Evolutionary conservation across 257 asterid genomes (phyloP).

Genomic region (Penstemon eatonii): DNA sequence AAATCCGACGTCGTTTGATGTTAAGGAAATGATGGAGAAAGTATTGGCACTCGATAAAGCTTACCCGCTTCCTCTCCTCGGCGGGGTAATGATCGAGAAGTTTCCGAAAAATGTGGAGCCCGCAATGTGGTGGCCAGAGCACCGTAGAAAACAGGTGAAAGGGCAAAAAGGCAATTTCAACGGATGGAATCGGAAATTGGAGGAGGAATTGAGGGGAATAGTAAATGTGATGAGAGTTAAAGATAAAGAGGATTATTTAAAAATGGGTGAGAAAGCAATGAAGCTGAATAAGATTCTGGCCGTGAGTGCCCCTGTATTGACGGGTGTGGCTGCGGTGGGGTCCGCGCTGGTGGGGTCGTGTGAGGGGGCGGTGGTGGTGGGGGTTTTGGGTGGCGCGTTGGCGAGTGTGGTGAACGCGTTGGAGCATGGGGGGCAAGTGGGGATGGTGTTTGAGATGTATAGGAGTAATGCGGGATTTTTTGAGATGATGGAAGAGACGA

Average conservation of each 20-base stretch:
- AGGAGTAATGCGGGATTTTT: conserved; percentile 78
- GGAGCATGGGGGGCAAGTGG: conserved; percentile 80
- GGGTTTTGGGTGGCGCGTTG: conserved; percentile 60
- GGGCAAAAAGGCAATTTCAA: conserved; percentile 18
- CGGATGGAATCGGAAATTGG: conserved; percentile 57
- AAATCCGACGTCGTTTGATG: conserved; percentile 40
- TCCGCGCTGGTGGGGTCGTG: conserved; percentile 39
- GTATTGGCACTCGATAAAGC: conserved; percentile 73
- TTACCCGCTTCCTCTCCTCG: conserved; percentile 60
- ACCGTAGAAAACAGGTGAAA: conserved; percentile 7
- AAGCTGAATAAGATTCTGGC: conserved; percentile 55
- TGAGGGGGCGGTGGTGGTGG: conserved; percentile 42
- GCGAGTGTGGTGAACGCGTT: conserved; percentile 62
- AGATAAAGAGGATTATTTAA: conserved; percentile 57
- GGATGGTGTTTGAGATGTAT: conserved; percentile 86
- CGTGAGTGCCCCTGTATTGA: conserved; percentile 50
- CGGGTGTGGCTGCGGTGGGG: conserved; percentile 65
- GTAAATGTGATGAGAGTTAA: conserved; percentile 33
- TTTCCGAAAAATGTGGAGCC: conserved; percentile 50
- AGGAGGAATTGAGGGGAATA: conserved; percentile 58
- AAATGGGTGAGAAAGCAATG: conserved; percentile 51
- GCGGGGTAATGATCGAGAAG: conserved; percentile 47
- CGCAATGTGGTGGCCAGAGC: conserved; percentile 65
- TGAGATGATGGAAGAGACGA: conserved; percentile 56
- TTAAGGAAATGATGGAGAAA: conserved; percentile 47